phyloP scores from a whole-genome alignment of 2,329 filamentous ascomycete genomes.

The Dothiorella sarmentorum region DNA sequence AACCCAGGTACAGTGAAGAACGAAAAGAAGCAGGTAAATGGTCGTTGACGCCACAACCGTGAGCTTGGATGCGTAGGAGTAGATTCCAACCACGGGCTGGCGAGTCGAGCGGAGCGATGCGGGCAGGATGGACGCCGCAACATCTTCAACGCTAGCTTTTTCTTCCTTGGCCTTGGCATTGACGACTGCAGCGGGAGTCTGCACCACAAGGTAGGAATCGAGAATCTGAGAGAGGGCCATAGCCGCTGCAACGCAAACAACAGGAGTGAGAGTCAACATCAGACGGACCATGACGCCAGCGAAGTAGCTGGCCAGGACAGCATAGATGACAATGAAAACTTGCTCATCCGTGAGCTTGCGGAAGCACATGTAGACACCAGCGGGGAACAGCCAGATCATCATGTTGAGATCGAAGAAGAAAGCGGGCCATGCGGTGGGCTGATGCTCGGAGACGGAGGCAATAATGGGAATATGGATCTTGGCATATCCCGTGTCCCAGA shows the following conservation, averaged over 20 bases:
- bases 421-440: slow-evolving; percentile 96
- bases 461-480: slow-evolving; percentile 99
- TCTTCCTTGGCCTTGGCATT: slow-evolving; percentile 48
- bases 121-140: slow-evolving; percentile 50
- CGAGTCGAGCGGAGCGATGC: slow-evolving; percentile 66
- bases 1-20: slow-evolving; percentile 98
- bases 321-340: slow-evolving; percentile 95
- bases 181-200: slow-evolving; percentile 47
- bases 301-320: slow-evolving; percentile 96
- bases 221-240: slow-evolving; percentile 84
- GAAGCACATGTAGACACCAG: slow-evolving; percentile 98
- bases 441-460: slow-evolving; percentile 98
- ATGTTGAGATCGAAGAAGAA: slow-evolving; percentile 99
- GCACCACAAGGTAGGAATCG: slow-evolving; percentile 73
- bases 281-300: slow-evolving; percentile 98
- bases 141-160: slow-evolving; percentile 31
- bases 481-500: slow-evolving; percentile 97
- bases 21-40: slow-evolving; percentile 85
- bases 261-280: slow-evolving; percentile 94
- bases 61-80: slow-evolving; percentile 73
- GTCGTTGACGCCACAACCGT: slow-evolving; percentile 70
- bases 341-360: slow-evolving; percentile 90
- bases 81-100: slow-evolving; percentile 77
- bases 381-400: slow-evolving; percentile 98
- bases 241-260: slow-evolving; percentile 92